These are phyloP conservation scores for Caloboletus firmus DNA, from an alignment of 1,284 basidiomycete genomes.

Conservation along the genomic window DNA sequence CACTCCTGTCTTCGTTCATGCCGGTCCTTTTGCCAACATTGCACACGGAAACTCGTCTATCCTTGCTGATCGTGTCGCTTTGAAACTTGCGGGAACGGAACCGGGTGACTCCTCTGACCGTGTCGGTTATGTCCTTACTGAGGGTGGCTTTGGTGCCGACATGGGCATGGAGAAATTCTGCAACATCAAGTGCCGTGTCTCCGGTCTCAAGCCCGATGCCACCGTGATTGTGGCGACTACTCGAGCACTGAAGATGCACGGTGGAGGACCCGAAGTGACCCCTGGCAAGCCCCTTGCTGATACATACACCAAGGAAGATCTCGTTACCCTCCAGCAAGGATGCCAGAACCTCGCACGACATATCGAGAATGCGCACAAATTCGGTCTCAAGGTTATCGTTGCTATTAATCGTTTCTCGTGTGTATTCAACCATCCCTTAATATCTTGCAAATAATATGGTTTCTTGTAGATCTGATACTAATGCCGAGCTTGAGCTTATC, in stretches of 20 bases:
- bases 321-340: constrained; percentile 88
- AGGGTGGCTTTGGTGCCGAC: constrained; percentile 98
- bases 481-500: constrained; percentile 87
- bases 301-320: constrained; percentile 93
- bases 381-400: constrained; percentile 95
- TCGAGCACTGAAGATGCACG: constrained; percentile 98
- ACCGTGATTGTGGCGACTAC: constrained; percentile 97
- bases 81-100: constrained; percentile 97
- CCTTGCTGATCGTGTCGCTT: constrained; percentile 91
- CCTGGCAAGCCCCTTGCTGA: constrained; percentile 94
- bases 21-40: constrained; percentile 98
- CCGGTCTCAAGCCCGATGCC: constrained; percentile 91
- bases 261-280: constrained; percentile 95
- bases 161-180: constrained; percentile 99
- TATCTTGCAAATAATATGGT: constrained; percentile 1
- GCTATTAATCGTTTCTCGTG: constrained; percentile 95
- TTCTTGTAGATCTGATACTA: constrained; percentile 75
- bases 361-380: constrained; percentile 94
- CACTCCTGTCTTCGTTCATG: constrained; percentile 98
- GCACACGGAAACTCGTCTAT: constrained; percentile 99
- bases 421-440: constrained; percentile 35
- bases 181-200: constrained; percentile 98
- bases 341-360: constrained; percentile 94
- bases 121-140: constrained; percentile 95
- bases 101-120: constrained; percentile 81